phyloP scores from a whole-genome alignment of 2,329 filamentous ascomycete species.

The Fusarium continuum region DNA sequence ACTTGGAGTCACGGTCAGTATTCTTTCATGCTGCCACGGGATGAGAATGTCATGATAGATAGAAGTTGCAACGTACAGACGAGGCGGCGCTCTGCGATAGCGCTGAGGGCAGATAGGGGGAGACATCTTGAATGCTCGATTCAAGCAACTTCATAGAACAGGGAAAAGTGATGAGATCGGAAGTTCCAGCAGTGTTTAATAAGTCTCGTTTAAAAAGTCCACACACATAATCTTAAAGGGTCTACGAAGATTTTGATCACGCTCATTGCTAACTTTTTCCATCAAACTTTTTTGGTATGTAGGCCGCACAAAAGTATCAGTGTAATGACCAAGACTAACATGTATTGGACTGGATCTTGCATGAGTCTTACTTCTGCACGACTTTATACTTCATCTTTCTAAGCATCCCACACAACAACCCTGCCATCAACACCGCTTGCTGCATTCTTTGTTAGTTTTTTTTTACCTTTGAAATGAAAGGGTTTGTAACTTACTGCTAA shows the following conservation, averaged over 20 bases:
- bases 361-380: not conserved
- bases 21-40: too few relatives aligned
- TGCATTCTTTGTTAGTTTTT: conserved; percentile 51
- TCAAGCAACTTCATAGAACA: not conserved
- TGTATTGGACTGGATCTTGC: not conserved
- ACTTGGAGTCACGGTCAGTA: too few relatives aligned
- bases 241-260: too few relatives aligned
- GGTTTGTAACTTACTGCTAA: conserved; percentile 76
- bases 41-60: too few relatives aligned
- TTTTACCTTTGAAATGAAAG: not conserved
- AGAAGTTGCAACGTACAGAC: too few relatives aligned
- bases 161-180: not conserved
- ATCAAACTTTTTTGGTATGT: too few relatives aligned
- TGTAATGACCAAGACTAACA: not conserved
- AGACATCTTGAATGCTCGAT: too few relatives aligned
- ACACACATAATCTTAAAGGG: too few relatives aligned
- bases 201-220: too few relatives aligned
- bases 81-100: too few relatives aligned
- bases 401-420: conserved; percentile 80
- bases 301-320: not conserved
- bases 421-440: conserved; percentile 85
- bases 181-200: not conserved
- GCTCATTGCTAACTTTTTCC: too few relatives aligned
- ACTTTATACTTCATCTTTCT: conserved; percentile 41
- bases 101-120: too few relatives aligned